Percentiles rank a stretch among this genome's conserved stretches.
Conservation (phyloP, 805 yeast genomes). For the Candida endomychidarum region DNA sequence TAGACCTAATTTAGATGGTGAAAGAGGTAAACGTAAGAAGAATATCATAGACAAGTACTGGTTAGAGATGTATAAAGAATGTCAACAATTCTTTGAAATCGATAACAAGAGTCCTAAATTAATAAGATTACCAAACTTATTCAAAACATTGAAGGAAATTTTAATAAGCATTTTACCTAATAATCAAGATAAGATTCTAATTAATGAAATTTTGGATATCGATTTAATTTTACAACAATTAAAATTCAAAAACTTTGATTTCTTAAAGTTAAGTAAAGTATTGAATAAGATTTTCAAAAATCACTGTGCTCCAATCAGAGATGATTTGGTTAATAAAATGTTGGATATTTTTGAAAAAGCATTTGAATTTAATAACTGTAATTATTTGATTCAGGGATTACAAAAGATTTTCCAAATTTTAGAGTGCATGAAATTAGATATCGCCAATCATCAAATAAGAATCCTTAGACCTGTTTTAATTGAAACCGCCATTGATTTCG, state of each 20-base stretch:
- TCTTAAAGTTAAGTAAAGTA: slow-evolving; percentile 70
- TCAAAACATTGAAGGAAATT: slow-evolving; percentile 76
- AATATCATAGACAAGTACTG: slow-evolving; percentile 78
- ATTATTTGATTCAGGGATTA: slow-evolving; percentile 68
- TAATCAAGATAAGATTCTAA: slow-evolving; percentile 64
- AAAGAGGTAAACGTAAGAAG: slow-evolving; percentile 79
- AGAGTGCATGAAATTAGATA: slow-evolving; percentile 93
- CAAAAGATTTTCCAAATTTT: slow-evolving; percentile 76
- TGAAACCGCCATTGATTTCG: slow-evolving; percentile 86
- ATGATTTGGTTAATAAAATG: slow-evolving; percentile 85
- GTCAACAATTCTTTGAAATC: slow-evolving; percentile 39
- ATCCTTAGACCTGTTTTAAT: slow-evolving; percentile 79
- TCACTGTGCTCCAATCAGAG: slow-evolving; percentile 96
- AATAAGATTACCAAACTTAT: slow-evolving; percentile 62
- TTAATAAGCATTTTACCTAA: slow-evolving; percentile 73
- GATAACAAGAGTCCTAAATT: slow-evolving; percentile 20
- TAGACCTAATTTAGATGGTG: slow-evolving; percentile 89
- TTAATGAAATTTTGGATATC: slow-evolving; percentile 72
- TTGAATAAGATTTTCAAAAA: slow-evolving; percentile 74
- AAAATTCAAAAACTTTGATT: slow-evolving; percentile 67
- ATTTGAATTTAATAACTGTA: slow-evolving; percentile 43
- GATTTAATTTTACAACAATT: slow-evolving; percentile 77
- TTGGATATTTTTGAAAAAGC: slow-evolving; percentile 55
- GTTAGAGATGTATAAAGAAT: slow-evolving; percentile 72
- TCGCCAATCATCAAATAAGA: slow-evolving; percentile 91